Percentiles rank a stretch among this genome's conserved stretches.
Conservation (phyloP, 495 filamentous ascomycete genomes). For the Trichoderma reesei region DNA sequence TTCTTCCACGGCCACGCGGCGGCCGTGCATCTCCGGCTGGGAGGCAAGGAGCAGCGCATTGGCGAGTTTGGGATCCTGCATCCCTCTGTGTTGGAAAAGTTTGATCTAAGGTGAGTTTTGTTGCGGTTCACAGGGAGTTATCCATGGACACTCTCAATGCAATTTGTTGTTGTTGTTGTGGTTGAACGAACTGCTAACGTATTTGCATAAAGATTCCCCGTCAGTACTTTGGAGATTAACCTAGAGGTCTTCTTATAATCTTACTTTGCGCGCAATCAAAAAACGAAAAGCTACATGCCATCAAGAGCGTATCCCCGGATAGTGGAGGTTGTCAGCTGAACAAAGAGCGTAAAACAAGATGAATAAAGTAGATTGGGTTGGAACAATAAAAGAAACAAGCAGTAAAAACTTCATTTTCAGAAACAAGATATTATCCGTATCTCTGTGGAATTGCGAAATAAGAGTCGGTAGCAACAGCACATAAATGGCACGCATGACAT, state of each 20-base stretch:
- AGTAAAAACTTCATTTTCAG: background rate
- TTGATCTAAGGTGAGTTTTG: slow-evolving; percentile 62
- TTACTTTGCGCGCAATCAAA: background rate
- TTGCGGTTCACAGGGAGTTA: background rate
- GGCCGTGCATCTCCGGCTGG: slow-evolving; percentile 62
- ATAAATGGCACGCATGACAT: too few species aligned
- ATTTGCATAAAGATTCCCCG: slow-evolving; percentile 53
- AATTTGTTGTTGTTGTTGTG: too few species aligned
- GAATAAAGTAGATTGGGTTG: background rate
- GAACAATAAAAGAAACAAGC: background rate
- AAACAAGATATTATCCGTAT: background rate
- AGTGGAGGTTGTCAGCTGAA: background rate
- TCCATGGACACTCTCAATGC: too few species aligned
- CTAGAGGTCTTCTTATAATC: slow-evolving; percentile 82
- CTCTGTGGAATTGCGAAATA: background rate
- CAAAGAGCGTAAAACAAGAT: background rate
- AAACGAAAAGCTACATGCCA: background rate
- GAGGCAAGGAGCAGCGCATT: slow-evolving; percentile 59
- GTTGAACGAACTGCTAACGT: background rate
- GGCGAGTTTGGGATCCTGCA: slow-evolving; percentile 91
- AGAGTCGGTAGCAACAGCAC: too few species aligned
- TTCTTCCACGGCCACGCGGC: slow-evolving; percentile 89
- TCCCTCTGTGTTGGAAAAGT: slow-evolving; percentile 85
- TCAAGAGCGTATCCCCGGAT: background rate
- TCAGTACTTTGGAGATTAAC: slow-evolving; percentile 91